Evolutionary conservation across 768 basidiomycete species (phyloP), one percentile per base, ranked within the genome.

Genomic region (Calocybe cyanea): DNA sequence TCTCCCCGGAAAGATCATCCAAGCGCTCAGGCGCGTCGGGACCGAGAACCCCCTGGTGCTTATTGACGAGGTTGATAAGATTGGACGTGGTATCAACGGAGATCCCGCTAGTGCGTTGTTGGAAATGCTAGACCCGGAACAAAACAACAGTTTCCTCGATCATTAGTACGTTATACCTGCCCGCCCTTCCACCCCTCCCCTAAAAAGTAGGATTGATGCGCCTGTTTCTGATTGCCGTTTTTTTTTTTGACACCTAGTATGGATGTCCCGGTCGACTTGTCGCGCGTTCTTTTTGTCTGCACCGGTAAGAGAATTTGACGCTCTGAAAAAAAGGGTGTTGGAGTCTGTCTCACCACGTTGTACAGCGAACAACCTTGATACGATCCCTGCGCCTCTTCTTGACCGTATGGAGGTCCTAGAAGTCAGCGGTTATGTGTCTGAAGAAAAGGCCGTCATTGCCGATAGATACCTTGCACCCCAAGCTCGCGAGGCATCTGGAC

Each of bases 381-480:
- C 92, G 2, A 96, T 96, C 52, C 92, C 94, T 2, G 92, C 90
- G 0, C 93, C 93, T 2, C 75, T 97, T 3, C 78, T 95, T 17
- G 93, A 97, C 62, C 83, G 93, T 50, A 96, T 97, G 93, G 93
- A 96, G 60, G 91, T 97, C 2, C 75, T 97, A 31, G 91, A 96
- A 70, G 90, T 97, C 18, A 87, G 85, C 43, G 92, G 93, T 14
- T 97, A 97, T 59, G 93, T 97, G 17, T 85, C 88, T 0, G 92
- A 93, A 60, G 92, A 95, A 67, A 97, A 95, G 69, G 70, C 82
- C 10, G 81, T 83, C 39, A 97, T 96, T 43, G 93, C 92, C 0
- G 80, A 84, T 35, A 77, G 81, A 53, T 97, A 92, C 60, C 80
- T 98, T 2, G 87, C 81, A 5, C 95, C 95, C 24, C 92, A 96